These are phyloP conservation scores for Candida gorgasii DNA, from an alignment of 805 yeast genomes.

Conservation along the genomic window DNA sequence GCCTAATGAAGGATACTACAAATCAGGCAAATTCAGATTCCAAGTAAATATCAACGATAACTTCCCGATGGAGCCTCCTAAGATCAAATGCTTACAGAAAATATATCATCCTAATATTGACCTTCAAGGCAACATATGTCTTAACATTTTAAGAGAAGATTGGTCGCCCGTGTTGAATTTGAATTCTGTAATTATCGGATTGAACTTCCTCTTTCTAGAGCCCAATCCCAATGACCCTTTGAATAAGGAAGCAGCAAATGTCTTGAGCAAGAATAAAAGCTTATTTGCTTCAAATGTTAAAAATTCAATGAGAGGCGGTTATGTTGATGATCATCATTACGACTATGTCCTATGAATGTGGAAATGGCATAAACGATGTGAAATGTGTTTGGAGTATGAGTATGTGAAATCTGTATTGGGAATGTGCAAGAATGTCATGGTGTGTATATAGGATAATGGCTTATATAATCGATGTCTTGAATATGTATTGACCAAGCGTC, in stretches of 20 bases:
- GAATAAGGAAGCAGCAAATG: conserved; percentile 83
- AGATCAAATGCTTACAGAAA: conserved; percentile 65
- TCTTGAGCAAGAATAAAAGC: conserved; percentile 34
- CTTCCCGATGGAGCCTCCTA: conserved; percentile 93
- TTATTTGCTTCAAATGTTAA: conserved; percentile 59
- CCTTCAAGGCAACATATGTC: conserved; percentile 83
- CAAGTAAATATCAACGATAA: conserved; percentile 63
- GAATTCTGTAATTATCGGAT: conserved; percentile 79
- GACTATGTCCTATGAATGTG: conserved; percentile 51
- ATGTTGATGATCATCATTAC: conserved; percentile 55
- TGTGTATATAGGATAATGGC: too few relatives aligned
- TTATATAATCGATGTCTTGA: too few relatives aligned
- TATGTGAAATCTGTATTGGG: too few relatives aligned
- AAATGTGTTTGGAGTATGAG: too few relatives aligned
- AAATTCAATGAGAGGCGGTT: conserved; percentile 72
- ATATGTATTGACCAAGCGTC: too few relatives aligned
- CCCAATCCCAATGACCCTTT: conserved; percentile 93
- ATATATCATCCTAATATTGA: conserved; percentile 96
- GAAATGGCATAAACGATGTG: background rate
- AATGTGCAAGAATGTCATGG: too few relatives aligned
- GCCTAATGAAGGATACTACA: conserved; percentile 76
- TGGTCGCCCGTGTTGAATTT: conserved; percentile 93
- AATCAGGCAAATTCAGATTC: conserved; percentile 69
- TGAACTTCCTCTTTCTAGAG: conserved; percentile 81
- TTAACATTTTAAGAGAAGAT: conserved; percentile 89